Conservation (phyloP, 2,329 filamentous ascomycete genomes). For the Lasiodiplodia sp. region DNA sequence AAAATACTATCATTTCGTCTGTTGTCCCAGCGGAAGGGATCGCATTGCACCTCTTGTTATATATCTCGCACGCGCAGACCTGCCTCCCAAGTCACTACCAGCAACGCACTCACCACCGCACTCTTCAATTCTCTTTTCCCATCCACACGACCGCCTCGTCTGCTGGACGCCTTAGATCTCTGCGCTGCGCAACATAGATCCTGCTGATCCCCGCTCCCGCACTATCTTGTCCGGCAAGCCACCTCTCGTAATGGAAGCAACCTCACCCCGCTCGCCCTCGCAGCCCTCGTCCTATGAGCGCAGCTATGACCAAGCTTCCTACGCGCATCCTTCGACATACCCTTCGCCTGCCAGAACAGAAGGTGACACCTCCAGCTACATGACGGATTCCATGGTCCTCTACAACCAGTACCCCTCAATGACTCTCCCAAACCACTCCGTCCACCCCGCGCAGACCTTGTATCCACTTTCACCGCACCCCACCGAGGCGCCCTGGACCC, state of each 20-base stretch:
- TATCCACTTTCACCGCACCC: slow-evolving; percentile 47
- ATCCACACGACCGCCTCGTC: background rate
- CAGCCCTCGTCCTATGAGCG: background rate
- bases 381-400: slow-evolving; percentile 42
- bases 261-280: slow-evolving; percentile 22
- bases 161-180: slow-evolving; percentile 19
- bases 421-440: slow-evolving; percentile 30
- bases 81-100: slow-evolving; percentile 35
- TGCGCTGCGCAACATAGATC: slow-evolving; percentile 5
- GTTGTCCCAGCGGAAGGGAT: slow-evolving; percentile 24
- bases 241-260: slow-evolving; percentile 19
- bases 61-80: slow-evolving; percentile 31
- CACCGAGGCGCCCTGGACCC: slow-evolving; percentile 41
- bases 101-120: slow-evolving; percentile 11
- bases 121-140: slow-evolving; percentile 4
- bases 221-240: slow-evolving; percentile 4
- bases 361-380: slow-evolving; percentile 38
- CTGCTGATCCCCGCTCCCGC: slow-evolving; percentile 3
- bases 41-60: slow-evolving; percentile 27
- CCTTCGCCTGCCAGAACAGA: slow-evolving; percentile 45
- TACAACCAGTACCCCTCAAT: slow-evolving; percentile 39
- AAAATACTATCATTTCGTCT: slow-evolving; percentile 32
- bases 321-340: slow-evolving; percentile 42
- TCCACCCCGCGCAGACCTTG: slow-evolving; percentile 31
- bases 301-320: slow-evolving; percentile 10